A percentile compares a stretch with the other conserved stretches of the same genome.
These are phyloP conservation scores for Grammothele lineata DNA, from an alignment of 768 basidiomycete genomes.

Conservation along the genomic window DNA sequence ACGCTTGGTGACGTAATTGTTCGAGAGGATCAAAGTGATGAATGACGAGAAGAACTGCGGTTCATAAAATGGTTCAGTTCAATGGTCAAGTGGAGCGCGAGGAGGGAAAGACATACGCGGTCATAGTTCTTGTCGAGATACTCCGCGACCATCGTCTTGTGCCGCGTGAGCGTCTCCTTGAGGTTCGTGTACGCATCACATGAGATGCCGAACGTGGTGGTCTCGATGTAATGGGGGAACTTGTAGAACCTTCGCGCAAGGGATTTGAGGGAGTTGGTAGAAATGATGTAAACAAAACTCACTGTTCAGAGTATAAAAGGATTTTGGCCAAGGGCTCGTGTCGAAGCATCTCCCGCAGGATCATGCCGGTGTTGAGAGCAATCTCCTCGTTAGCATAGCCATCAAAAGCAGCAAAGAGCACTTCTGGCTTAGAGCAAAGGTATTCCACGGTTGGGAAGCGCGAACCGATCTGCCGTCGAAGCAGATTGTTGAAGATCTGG, in stretches of 20 bases:
- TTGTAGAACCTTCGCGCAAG: conserved; percentile 74
- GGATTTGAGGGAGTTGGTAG: not conserved
- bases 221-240: conserved; percentile 95
- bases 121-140: conserved; percentile 98
- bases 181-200: conserved; percentile 97
- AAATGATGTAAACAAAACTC: conserved; percentile 30
- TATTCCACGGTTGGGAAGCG: conserved; percentile 98
- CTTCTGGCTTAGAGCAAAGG: conserved; percentile 68
- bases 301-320: conserved; percentile 92
- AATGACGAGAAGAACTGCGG: conserved; percentile 92
- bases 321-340: conserved; percentile 91
- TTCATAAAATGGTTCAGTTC: not conserved
- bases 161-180: conserved; percentile 94
- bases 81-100: not conserved
- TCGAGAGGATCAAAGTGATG: conserved; percentile 86
- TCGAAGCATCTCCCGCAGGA: conserved; percentile 92
- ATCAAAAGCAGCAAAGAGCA: conserved; percentile 79
- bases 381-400: conserved; percentile 96
- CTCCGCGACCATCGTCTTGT: conserved; percentile 97
- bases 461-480: conserved; percentile 87
- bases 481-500: conserved; percentile 85
- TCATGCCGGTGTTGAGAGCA: conserved; percentile 97
- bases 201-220: conserved; percentile 95
- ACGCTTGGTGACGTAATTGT: conserved; percentile 99
- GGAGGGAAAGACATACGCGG: conserved; percentile 48